These are phyloP conservation scores for Sporisorium sorghi DNA, from an alignment of 1,284 basidiomycete species.

Conservation along the genomic window DNA sequence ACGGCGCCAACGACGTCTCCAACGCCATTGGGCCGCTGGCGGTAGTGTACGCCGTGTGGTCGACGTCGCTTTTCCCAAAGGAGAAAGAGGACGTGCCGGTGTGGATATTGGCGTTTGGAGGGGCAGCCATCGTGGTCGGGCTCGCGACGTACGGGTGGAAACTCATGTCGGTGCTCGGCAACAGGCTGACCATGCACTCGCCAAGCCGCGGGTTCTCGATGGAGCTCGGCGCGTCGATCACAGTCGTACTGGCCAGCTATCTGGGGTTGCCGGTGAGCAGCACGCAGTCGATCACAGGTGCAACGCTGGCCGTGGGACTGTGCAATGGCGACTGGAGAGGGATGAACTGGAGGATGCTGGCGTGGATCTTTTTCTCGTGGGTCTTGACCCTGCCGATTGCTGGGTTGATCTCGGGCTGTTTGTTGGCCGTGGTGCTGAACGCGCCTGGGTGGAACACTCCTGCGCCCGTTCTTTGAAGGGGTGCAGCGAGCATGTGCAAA, in stretches of 20 bases:
- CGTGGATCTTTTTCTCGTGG: conserved; percentile 52
- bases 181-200: conserved; percentile 51
- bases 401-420: conserved; percentile 41
- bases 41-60: conserved; percentile 48
- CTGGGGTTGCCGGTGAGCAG: conserved; percentile 41
- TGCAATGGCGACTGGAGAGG: conserved; percentile 37
- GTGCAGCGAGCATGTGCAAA: neutral
- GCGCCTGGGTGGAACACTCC: conserved; percentile 50
- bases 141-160: conserved; percentile 50
- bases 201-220: conserved; percentile 54
- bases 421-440: conserved; percentile 43
- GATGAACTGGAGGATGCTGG: conserved; percentile 46
- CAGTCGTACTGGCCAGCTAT: conserved; percentile 35
- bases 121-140: conserved; percentile 44
- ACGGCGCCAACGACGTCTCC: conserved; percentile 53
- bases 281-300: conserved; percentile 51
- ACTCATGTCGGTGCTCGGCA: conserved; percentile 51
- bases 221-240: conserved; percentile 50
- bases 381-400: conserved; percentile 53
- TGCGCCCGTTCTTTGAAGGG: conserved; percentile 22
- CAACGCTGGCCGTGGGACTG: conserved; percentile 40
- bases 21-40: conserved; percentile 52
- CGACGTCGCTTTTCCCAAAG: conserved; percentile 26
- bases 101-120: conserved; percentile 52
- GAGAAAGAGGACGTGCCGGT: conserved; percentile 28